Evolutionary conservation across 768 basidiomycete genomes (phyloP), one percentile per base, ranked within the genome.

Genomic region (Xanthoconium stramineum): DNA sequence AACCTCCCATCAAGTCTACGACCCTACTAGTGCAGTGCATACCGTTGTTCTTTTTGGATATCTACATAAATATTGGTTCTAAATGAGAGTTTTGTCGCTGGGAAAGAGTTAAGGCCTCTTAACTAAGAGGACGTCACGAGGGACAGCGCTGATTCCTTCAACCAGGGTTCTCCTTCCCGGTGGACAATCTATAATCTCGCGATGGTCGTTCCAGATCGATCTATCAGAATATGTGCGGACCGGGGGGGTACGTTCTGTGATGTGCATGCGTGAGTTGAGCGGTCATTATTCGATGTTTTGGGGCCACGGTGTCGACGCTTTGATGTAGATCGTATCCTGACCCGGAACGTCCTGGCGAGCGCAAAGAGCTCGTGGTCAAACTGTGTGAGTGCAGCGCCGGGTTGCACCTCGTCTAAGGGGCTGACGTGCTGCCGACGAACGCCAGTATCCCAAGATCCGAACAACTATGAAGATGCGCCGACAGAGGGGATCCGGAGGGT

Each of bases 201-300:
- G 24, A 59, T 65, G 55, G 58, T 62, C 14, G 71, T 91, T 46
- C 86, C 88, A 20, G 84, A 90, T 67, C 81, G 80, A 62, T 94
- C 91, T 13, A 86, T 94, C 55, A 81, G 85, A 51, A 91, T 94
- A 59, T 91, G 89, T 63, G 89, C 89, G 8, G 92, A 94, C 71
- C 77, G 92, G 72, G 94, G 94, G 36, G 94, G 94, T 6, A 97
- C 93, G 0, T 96, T 94, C 73, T 93, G 91, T 65, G 94, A 95
- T 68, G 83, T 94, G 35, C 84, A 92, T 70, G 91, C 91, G 82
- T 88, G 62, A 60, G 83, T 78, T 30, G 17, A 12, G 35, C 15
- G 15, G 30, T 43, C 14, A 19, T 28, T 24, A n/a, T 15, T 35
- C 43, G 9, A 33, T 14, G 7, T 8, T 17, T 19, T 19, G 29